A percentile compares a stretch with the other conserved stretches of the same genome.
Conservation (phyloP, 2,329 filamentous ascomycete genomes). For the Aspergillus glaucus region DNA sequence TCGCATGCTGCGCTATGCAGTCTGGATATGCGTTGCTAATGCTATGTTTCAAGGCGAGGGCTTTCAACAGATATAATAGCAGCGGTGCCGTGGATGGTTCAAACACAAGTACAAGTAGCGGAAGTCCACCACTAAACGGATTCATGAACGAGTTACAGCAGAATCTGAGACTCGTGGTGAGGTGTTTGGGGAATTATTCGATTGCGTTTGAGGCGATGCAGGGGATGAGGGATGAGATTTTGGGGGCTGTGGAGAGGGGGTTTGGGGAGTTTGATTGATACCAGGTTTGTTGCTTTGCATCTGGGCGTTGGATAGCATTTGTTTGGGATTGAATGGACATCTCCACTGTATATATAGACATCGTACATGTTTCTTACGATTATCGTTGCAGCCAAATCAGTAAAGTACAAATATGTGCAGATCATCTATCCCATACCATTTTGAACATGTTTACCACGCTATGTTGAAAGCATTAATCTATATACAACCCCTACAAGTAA, state of each 20-base stretch:
- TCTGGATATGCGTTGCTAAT: constrained; percentile 24
- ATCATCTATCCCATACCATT: background rate
- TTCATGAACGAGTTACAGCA: constrained; percentile 17
- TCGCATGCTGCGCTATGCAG: constrained; percentile 21
- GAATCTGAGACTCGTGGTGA: constrained; percentile 12
- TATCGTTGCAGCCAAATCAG: too few species aligned
- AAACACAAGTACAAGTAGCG: background rate
- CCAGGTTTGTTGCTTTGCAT: too few species aligned
- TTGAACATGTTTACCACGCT: too few species aligned
- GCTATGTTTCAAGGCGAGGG: constrained; percentile 15
- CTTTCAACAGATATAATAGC: constrained; percentile 1
- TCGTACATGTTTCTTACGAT: too few species aligned
- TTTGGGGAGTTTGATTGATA: background rate
- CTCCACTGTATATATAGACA: too few species aligned
- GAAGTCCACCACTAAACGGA: constrained; percentile 3
- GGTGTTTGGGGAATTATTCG: constrained; percentile 14
- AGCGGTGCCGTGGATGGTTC: background rate
- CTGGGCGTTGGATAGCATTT: too few species aligned
- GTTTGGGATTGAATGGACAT: too few species aligned
- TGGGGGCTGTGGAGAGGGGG: background rate
- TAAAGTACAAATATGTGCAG: background rate
- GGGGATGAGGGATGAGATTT: constrained; percentile 15
- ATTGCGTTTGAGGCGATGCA: constrained; percentile 17
- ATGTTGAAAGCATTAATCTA: background rate
- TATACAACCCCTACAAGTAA: background rate